Evolutionary conservation across 2,329 filamentous ascomycete species (phyloP).

Genomic region (Penicillium sp.): DNA sequence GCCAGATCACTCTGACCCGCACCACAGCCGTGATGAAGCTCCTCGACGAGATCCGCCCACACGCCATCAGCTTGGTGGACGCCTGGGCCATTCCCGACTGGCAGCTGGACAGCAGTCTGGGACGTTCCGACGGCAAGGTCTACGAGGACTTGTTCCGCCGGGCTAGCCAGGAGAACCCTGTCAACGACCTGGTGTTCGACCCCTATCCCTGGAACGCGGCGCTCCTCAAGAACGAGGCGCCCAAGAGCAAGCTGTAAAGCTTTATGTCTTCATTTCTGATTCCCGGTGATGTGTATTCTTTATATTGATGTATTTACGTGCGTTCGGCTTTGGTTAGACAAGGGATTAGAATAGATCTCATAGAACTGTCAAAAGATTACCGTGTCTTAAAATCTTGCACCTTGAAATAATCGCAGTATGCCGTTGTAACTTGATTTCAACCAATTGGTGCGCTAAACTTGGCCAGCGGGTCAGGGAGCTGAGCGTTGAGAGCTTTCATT

Average conservation of each 20-base stretch:
- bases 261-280: slow-evolving; percentile 7
- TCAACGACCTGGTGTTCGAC: slow-evolving; percentile 70
- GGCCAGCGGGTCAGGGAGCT: too few relatives aligned
- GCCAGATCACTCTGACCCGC: slow-evolving; percentile 68
- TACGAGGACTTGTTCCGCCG: slow-evolving; percentile 75
- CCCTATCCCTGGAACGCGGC: slow-evolving; percentile 65
- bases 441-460: too few relatives aligned
- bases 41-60: slow-evolving; percentile 69
- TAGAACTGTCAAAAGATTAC: background rate
- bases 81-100: slow-evolving; percentile 76
- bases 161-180: slow-evolving; percentile 68
- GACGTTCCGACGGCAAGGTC: slow-evolving; percentile 69
- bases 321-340: slow-evolving; percentile 1
- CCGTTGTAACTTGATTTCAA: too few relatives aligned
- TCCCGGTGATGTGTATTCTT: slow-evolving; percentile 5
- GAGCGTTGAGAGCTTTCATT: too few relatives aligned
- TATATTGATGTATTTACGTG: slow-evolving; percentile 8
- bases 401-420: too few relatives aligned
- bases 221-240: slow-evolving; percentile 57
- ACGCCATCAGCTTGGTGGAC: slow-evolving; percentile 69
- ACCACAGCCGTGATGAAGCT: slow-evolving; percentile 68
- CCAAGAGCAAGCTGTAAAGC: slow-evolving; percentile 39
- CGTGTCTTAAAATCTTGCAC: too few relatives aligned
- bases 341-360: slow-evolving; percentile 5
- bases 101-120: slow-evolving; percentile 70